Evolutionary conservation across 495 filamentous ascomycete species (phyloP).

Genomic region (Aspergillus homomorphus): DNA sequence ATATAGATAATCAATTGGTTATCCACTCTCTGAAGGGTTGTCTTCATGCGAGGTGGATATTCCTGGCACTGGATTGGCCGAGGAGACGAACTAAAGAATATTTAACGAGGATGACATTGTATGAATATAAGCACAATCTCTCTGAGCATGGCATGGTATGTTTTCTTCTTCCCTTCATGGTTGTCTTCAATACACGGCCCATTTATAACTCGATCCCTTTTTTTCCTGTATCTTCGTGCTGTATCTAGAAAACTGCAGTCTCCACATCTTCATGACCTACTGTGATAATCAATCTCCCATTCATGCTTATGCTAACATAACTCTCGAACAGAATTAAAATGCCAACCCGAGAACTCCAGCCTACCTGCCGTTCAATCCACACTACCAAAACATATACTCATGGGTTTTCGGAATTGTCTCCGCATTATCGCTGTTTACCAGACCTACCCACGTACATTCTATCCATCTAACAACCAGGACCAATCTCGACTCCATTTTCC

Average conservation of each 20-base stretch:
- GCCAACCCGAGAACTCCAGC: too few relatives aligned
- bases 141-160: not conserved
- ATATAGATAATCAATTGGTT: conserved; percentile 45
- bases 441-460: too few relatives aligned
- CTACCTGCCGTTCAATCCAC: too few relatives aligned
- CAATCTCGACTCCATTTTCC: not conserved
- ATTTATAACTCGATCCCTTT: not conserved
- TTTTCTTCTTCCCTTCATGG: not conserved
- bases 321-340: not conserved
- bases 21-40: conserved; percentile 23
- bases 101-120: not conserved
- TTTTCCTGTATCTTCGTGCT: not conserved
- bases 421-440: too few relatives aligned
- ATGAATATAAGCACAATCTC: not conserved
- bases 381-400: too few relatives aligned
- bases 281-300: not conserved
- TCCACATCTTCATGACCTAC: too few relatives aligned
- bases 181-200: too few relatives aligned
- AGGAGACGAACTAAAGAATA: not conserved
- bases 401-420: too few relatives aligned
- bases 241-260: too few relatives aligned
- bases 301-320: not conserved
- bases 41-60: not conserved
- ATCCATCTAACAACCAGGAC: not conserved
- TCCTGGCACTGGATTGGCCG: not conserved